A percentile compares a stretch with the other conserved stretches of the same genome.
Conservation (phyloP, 495 filamentous ascomycete genomes). For the Hyaloscypha finlandica region DNA sequence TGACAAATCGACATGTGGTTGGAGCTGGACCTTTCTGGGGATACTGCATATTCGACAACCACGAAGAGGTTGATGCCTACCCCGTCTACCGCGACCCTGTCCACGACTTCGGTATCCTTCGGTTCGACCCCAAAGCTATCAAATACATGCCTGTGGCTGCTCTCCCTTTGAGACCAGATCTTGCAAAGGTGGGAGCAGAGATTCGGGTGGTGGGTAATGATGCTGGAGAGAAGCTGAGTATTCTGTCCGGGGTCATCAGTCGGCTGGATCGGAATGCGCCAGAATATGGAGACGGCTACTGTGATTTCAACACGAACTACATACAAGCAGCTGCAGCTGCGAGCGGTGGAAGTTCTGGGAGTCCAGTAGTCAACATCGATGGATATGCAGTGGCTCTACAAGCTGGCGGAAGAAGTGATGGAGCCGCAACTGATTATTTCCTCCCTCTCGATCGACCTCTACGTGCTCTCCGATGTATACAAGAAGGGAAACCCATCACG, state of each 20-base stretch:
- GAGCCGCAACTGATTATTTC: slow-evolving; percentile 97
- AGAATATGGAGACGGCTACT: slow-evolving; percentile 97
- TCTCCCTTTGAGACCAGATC: slow-evolving; percentile 82
- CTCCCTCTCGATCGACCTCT: slow-evolving; percentile 87
- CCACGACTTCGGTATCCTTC: slow-evolving; percentile 96
- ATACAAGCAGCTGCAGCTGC: slow-evolving; percentile 97
- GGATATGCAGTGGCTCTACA: slow-evolving; percentile 92
- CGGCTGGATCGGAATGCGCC: slow-evolving; percentile 94
- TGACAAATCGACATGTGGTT: slow-evolving; percentile 94
- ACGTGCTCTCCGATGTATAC: slow-evolving; percentile 84
- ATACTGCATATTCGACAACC: slow-evolving; percentile 97
- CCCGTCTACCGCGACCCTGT: slow-evolving; percentile 99
- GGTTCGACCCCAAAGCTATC: slow-evolving; percentile 92
- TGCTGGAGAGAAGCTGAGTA: slow-evolving; percentile 97
- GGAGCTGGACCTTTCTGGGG: slow-evolving; percentile 96
- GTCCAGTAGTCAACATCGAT: slow-evolving; percentile 95
- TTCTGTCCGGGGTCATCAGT: slow-evolving; percentile 96
- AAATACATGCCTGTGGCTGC: slow-evolving; percentile 91
- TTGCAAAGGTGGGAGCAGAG: slow-evolving; percentile 85
- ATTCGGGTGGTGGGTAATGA: slow-evolving; percentile 98
- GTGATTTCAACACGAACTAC: slow-evolving; percentile 99
- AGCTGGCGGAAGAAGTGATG: slow-evolving; percentile 90
- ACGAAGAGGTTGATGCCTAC: slow-evolving; percentile 94
- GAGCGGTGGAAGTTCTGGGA: slow-evolving; percentile 93
- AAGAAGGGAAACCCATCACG: slow-evolving; percentile 68